Evolutionary conservation across 768 basidiomycete genomes (phyloP), one percentile per base, ranked within the genome.

Genomic region (Pisolithus microcarpus): DNA sequence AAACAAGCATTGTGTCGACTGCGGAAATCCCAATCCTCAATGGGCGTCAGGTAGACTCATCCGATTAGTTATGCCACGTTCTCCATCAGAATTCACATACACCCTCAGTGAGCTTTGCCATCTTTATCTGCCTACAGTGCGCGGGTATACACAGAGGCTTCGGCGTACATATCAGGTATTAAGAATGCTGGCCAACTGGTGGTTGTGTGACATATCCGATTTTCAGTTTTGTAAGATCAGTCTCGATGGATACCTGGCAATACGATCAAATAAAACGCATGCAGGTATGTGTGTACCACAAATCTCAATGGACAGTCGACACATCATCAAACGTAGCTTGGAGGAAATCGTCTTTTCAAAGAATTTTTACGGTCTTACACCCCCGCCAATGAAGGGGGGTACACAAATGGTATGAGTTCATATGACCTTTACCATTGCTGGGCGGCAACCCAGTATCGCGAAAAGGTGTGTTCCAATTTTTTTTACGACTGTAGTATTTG

Each of bases 221-320:
- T 61, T 44, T 40, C 69, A 90, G 87, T 66, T 95, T 93, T 68
- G 90, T 95, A 50, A 78, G 93, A 64, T 91, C 89, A 38, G 81
- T 93, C 56, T 92, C 92, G 49, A 97, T 96, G 94, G 94, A 96
- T 70, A 87, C 91, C 57, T 96, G 93, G 91, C 85, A 88, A 57
- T 79, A 83, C 36, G 91, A 94, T 52, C 92, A 96, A 68, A 72
- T 91, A 56, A 83, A 66, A 61, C 78, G 89, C 56, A 97, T 99
- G 92, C 84, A 88, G 82, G 91, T 92, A 45, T 47, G 72, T 47
- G 72, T 64, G 50, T 43, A 38, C 45, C 42, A 34, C 47, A n/a
- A 15, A 52, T 40, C 34, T 53, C 46, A 48, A 43, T 19, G 49
- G 37, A 38, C 44, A 5, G 21, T 23, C 16, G 23, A 52, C 40